A percentile compares a stretch with the other conserved stretches of the same genome.
phyloP scores from a whole-genome alignment of 2,329 filamentous ascomycete species.

The Calonectria ilicicola region DNA sequence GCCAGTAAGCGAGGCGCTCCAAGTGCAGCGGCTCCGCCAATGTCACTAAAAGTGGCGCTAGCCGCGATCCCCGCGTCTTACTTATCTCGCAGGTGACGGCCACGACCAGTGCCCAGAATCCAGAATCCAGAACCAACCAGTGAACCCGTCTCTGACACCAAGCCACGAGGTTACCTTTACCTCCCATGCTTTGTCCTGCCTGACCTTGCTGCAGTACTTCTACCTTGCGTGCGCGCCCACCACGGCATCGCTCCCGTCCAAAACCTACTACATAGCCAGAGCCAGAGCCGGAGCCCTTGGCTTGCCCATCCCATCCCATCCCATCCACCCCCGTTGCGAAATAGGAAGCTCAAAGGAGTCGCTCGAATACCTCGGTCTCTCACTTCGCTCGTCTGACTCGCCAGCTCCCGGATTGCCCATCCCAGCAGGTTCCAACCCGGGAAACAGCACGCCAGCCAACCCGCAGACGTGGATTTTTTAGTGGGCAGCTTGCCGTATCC shows the following conservation, averaged over 20 bases:
- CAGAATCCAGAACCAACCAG: conserved; percentile 18
- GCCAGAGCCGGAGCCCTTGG: conserved; percentile 1
- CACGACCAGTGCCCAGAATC: conserved; percentile 12
- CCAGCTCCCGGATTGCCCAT: conserved; percentile 14
- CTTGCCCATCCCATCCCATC: conserved; percentile 6
- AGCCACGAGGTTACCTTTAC: conserved; percentile 18
- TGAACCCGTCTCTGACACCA: conserved; percentile 19
- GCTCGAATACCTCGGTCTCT: conserved; percentile 12
- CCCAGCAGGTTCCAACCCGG: conserved; percentile 14
- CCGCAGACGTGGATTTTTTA: conserved; percentile 19
- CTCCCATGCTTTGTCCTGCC: conserved; percentile 3
- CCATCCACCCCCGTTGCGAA: not conserved
- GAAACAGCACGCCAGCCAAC: conserved; percentile 7
- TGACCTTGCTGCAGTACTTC: conserved; percentile 17
- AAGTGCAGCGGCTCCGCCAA: conserved; percentile 39
- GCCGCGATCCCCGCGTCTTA: conserved; percentile 44
- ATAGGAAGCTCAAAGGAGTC: conserved; percentile 5
- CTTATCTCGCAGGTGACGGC: conserved; percentile 29
- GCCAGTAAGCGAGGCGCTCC: conserved; percentile 24
- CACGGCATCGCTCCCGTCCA: conserved; percentile 10
- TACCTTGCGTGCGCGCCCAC: conserved; percentile 23
- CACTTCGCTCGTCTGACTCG: conserved; percentile 3
- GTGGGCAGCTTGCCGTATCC: conserved; percentile 14
- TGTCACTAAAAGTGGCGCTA: conserved; percentile 41
- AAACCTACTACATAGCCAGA: conserved; percentile 13